phyloP scores from a whole-genome alignment of 2,329 filamentous ascomycete genomes.

The Pseudocercospora crystallina region DNA sequence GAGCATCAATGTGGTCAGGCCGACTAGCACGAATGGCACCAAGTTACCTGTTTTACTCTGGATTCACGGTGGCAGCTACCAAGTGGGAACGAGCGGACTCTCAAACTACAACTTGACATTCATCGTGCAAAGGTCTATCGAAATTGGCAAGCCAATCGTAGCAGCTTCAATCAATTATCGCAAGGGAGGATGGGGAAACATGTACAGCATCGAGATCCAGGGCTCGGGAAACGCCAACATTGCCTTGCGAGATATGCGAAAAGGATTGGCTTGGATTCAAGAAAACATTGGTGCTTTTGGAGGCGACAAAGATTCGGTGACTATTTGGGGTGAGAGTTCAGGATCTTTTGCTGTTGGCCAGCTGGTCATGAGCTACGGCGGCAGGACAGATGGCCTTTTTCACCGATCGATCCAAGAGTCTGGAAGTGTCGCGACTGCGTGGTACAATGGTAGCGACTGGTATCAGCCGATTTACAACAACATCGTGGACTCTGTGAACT shows the following conservation, averaged over 20 bases:
- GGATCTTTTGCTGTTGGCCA: conserved; percentile 47
- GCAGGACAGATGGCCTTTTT: conserved; percentile 50
- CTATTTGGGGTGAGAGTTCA: conserved; percentile 32
- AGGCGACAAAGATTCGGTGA: conserved; percentile 19
- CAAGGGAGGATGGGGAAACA: conserved; percentile 68
- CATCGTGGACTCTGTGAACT: conserved; percentile 47
- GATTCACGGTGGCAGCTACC: conserved; percentile 50
- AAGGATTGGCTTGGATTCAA: conserved; percentile 46
- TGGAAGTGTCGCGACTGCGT: conserved; percentile 28
- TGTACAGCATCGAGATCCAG: conserved; percentile 57
- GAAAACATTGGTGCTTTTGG: conserved; percentile 38
- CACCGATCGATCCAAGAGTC: conserved; percentile 48
- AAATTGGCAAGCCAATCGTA: conserved; percentile 52
- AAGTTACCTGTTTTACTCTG: conserved; percentile 58
- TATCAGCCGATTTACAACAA: conserved; percentile 62
- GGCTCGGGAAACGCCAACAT: conserved; percentile 54
- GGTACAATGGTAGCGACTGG: conserved; percentile 22
- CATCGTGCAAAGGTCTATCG: conserved; percentile 51
- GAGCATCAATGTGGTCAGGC: conserved; percentile 61
- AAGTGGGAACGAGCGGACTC: conserved; percentile 19
- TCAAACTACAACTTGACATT: conserved; percentile 60
- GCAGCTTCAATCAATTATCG: conserved; percentile 64
- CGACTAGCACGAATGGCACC: conserved; percentile 44
- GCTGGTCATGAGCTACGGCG: conserved; percentile 46
- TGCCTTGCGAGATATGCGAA: conserved; percentile 45